Evolutionary conservation across 2,329 filamentous ascomycete species (phyloP), one percentile per base, ranked within the genome.

Genomic region (Penicillium digitatum): DNA sequence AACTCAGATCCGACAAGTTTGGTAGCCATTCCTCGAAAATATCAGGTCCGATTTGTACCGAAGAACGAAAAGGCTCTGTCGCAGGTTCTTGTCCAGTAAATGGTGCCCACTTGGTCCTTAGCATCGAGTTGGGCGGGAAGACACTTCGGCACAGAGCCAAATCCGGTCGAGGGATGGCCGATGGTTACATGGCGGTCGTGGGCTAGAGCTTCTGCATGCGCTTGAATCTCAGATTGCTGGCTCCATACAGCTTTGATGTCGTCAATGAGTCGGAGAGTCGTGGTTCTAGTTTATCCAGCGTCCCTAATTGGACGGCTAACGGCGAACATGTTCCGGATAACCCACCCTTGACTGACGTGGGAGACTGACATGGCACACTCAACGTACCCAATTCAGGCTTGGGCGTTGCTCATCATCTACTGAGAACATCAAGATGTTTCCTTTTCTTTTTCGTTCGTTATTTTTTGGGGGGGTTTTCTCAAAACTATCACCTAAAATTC

Each of bases 1-100:
- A 85, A 80, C 59, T 74, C 79, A 3, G 84, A 87, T 63, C 84
- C 82, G 1, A 82, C 82, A 3, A 85, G 83, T 58, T 67, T 87
- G 56, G 84, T 87, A 2, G 80, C 82, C 2, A 80, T 87, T 70
- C 84, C 83, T 8, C 77, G 76, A 50, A 76, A 78, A 38, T 87
- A 83, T 65, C 79, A 79, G 64, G 81, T 83, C 14, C 75, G 73
- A 5, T 85, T 87, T 65, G 78, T 83, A 38, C 84, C 84, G 16
- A 74, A 81, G 59, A 75, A 80, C 58, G 72, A 76, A 62, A 61
- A 51, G n/a, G 72, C 69, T n/a, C 63, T 82, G 68, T 71, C 72
- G 49, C 68, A 69, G 61, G 75, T 74, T 22, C 59, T 82, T 65
- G 66, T 60, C 29, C 64, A 45, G 51, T 54, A 43, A 58, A 49